Percentiles rank a stretch among this genome's conserved stretches.
Conservation (phyloP, 2,329 filamentous ascomycete genomes). For the Chaetomium globosum region DNA sequence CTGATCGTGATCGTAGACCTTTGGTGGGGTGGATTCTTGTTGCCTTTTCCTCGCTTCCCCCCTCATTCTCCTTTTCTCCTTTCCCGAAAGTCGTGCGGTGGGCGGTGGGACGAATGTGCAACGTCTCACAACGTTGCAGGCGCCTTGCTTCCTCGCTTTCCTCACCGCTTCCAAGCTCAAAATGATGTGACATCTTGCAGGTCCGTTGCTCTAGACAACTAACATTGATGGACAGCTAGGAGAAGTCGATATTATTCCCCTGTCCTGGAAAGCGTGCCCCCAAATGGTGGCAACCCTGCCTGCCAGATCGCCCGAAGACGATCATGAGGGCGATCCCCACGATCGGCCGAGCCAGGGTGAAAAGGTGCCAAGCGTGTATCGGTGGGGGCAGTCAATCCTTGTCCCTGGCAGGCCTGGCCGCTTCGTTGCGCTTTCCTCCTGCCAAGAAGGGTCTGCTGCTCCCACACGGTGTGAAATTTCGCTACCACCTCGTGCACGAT, state of each 20-base stretch:
- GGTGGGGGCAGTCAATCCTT: conserved; percentile 10
- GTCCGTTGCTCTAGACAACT: background rate
- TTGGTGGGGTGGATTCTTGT: background rate
- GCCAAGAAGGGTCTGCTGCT: conserved; percentile 2
- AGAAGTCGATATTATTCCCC: background rate
- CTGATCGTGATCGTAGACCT: conserved; percentile 6
- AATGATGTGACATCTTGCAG: background rate
- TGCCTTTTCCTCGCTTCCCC: background rate
- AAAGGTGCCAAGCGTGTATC: background rate
- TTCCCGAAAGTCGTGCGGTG: background rate
- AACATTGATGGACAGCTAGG: background rate
- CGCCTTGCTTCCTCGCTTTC: background rate
- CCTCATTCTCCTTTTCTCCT: background rate
- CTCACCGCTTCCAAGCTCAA: background rate
- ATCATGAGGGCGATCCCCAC: conserved; percentile 11
- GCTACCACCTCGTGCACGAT: conserved; percentile 1
- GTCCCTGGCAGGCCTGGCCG: background rate
- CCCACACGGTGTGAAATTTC: background rate
- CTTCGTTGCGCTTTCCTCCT: conserved; percentile 11
- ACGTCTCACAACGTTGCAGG: background rate
- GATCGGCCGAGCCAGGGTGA: background rate
- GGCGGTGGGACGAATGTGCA: background rate
- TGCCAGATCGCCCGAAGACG: conserved; percentile 7
- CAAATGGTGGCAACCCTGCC: background rate
- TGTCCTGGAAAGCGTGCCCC: background rate